phyloP scores from a whole-genome alignment of 1,284 basidiomycete species.

The Ustilago tritici region DNA sequence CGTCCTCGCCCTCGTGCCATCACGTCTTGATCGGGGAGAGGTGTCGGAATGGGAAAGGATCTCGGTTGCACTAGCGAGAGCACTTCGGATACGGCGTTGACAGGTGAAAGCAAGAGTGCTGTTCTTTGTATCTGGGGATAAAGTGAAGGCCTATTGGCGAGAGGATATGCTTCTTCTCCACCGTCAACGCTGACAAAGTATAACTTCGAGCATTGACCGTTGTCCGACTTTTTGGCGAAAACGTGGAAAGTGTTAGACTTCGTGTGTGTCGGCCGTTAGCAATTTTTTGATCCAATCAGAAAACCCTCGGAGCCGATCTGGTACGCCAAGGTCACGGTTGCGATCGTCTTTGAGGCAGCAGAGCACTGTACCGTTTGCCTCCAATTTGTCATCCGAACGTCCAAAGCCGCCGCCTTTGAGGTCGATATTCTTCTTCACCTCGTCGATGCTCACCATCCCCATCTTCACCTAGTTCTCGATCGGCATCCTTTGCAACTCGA shows the following conservation, averaged over 20 bases:
- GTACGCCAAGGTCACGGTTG: slow-evolving; percentile 13
- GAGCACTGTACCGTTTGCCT: slow-evolving; percentile 14
- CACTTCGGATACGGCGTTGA: no score
- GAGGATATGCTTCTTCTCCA: not conserved
- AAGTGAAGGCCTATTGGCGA: no score
- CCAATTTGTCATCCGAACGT: slow-evolving; percentile 47
- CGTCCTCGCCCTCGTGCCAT: slow-evolving; percentile 30
- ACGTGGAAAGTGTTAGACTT: slow-evolving; percentile 16
- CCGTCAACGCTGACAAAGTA: not conserved
- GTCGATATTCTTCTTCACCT: slow-evolving; percentile 23
- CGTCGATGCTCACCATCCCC: not conserved
- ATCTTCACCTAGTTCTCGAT: slow-evolving; percentile 8
- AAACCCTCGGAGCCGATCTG: slow-evolving; percentile 35
- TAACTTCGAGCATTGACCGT: slow-evolving; percentile 5
- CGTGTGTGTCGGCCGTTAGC: slow-evolving; percentile 24
- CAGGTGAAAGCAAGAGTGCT: no score
- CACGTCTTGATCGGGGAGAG: not conserved
- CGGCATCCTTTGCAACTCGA: not conserved
- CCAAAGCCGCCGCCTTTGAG: not conserved
- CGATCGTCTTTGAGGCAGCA: slow-evolving; percentile 23
- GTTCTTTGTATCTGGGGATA: no score
- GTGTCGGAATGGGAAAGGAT: no score
- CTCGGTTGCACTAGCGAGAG: no score
- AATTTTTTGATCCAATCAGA: not conserved
- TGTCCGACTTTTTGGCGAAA: slow-evolving; percentile 3